Conservation (phyloP, 2,329 filamentous ascomycete genomes). For the Fusarium pseudograminearum region DNA sequence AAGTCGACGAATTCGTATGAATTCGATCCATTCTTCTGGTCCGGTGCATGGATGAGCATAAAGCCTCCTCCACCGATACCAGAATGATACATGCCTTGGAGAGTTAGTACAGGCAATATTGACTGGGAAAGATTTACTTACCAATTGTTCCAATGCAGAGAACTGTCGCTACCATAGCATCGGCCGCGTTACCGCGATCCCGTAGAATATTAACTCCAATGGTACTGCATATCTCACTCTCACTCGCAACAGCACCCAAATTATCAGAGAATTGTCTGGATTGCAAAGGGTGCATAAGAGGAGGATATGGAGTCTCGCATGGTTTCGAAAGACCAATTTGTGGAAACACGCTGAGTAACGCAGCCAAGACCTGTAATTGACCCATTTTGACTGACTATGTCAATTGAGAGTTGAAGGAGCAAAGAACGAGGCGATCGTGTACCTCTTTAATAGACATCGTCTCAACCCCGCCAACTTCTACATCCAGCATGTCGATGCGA, state of each 20-base stretch:
- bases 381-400: constrained; percentile 3
- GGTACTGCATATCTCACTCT: constrained; percentile 68
- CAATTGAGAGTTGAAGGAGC: not conserved
- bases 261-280: constrained; percentile 33
- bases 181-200: constrained; percentile 73
- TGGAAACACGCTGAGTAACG: constrained; percentile 24
- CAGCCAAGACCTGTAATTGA: not conserved
- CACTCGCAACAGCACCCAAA: constrained; percentile 71
- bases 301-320: constrained; percentile 22
- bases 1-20: constrained; percentile 86
- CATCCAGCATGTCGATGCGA: not conserved
- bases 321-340: constrained; percentile 13
- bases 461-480: not conserved
- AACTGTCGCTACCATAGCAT: constrained; percentile 73
- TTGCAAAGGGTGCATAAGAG: constrained; percentile 11
- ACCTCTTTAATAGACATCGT: constrained; percentile 6
- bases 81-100: constrained; percentile 69
- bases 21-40: constrained; percentile 59
- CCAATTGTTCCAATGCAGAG: constrained; percentile 72
- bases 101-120: rapidly evolving
- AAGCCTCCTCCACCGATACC: constrained; percentile 86
- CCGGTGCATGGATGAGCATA: constrained; percentile 73
- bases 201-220: constrained; percentile 69
- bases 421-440: not conserved
- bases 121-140: not conserved